A percentile compares a stretch with the other conserved stretches of the same genome.
These are phyloP conservation scores for Aspergillus calidoustus DNA, from an alignment of 2,329 filamentous ascomycete species.

Conservation along the genomic window DNA sequence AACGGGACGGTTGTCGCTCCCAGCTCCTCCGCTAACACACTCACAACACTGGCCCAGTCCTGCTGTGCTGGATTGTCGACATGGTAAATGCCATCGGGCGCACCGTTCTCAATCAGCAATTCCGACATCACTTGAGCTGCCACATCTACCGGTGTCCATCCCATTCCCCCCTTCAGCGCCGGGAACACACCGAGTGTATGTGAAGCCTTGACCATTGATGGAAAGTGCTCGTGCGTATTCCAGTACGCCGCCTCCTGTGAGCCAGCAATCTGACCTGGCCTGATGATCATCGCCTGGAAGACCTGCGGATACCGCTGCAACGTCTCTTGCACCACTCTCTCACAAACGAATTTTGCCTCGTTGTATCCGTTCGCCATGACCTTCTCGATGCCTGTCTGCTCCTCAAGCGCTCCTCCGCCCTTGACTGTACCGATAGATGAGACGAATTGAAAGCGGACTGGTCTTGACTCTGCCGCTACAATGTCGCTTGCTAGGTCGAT, in stretches of 20 bases:
- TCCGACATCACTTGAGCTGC: slow-evolving; percentile 42
- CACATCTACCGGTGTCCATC: slow-evolving; percentile 55
- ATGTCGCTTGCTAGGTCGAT: slow-evolving; percentile 50
- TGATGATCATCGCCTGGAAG: slow-evolving; percentile 52
- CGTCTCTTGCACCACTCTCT: slow-evolving; percentile 56
- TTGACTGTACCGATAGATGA: slow-evolving; percentile 51
- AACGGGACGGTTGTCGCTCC: slow-evolving; percentile 44
- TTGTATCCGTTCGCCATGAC: slow-evolving; percentile 55
- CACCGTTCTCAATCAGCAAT: slow-evolving; percentile 31
- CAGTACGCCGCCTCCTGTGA: slow-evolving; percentile 56
- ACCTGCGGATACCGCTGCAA: slow-evolving; percentile 47
- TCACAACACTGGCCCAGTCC: slow-evolving; percentile 44
- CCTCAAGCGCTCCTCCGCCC: slow-evolving; percentile 48
- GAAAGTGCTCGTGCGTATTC: slow-evolving; percentile 59
- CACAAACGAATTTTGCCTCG: slow-evolving; percentile 59
- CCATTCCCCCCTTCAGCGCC: slow-evolving; percentile 45
- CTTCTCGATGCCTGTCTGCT: slow-evolving; percentile 42
- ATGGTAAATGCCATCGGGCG: slow-evolving; percentile 46
- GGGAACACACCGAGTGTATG: slow-evolving; percentile 53
- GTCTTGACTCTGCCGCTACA: slow-evolving; percentile 17
- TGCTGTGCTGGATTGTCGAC: slow-evolving; percentile 53
- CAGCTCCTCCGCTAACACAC: slow-evolving; percentile 40
- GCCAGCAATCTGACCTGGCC: slow-evolving; percentile 60
- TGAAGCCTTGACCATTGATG: slow-evolving; percentile 56
- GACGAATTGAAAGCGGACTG: slow-evolving; percentile 44